Evolutionary conservation across 345 rosid genomes (phyloP), one percentile per base, ranked within the genome.

Genomic region (Carallia brachiata): DNA sequence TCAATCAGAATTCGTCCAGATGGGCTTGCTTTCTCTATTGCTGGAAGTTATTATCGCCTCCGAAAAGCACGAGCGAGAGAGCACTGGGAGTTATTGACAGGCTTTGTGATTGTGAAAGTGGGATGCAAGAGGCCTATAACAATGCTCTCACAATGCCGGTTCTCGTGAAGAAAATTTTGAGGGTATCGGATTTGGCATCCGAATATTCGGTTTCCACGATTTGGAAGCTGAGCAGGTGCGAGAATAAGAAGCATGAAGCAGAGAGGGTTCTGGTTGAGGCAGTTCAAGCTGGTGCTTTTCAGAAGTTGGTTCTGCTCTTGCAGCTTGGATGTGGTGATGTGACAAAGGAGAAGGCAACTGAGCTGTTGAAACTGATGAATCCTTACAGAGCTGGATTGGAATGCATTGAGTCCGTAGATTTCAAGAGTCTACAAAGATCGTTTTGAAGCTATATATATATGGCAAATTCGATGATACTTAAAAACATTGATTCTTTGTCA

Each of bases 321-420:
- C 92, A 88, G 66, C 63, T 83, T 23, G 92, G 89, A 0, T 88
- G 87, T 28, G 77, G 71, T 2, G 70, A 65, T 18, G 75, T 73
- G 28, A 86, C 90, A 0, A 88, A 86, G 69, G 88, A 84, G 82
- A 88, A 84, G 71, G 86, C 86, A 2, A 86, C 87, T 1, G 82
- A 84, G 59, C 69, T 86, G 67, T 68, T 88, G 85, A 88, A 88
- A 61, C 7, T 82, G 30, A 52, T 88, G 84, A 88, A 84, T 80
- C 87, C 90, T 7, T 81, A 79, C 68, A 80, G 90, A 53, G 65
- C 78, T 4, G 83, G 84, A 19, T 52, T 84, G 61, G 92, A 88
- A 58, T 88, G 90, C 73, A 83, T 78, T 15, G 92, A 88, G 6
- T 78, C 90, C 6, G 54, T 64, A 6, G 92, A 88, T 73, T 88